Conservation (phyloP, 306 rosid genomes). For the Albizia julibrissin region DNA sequence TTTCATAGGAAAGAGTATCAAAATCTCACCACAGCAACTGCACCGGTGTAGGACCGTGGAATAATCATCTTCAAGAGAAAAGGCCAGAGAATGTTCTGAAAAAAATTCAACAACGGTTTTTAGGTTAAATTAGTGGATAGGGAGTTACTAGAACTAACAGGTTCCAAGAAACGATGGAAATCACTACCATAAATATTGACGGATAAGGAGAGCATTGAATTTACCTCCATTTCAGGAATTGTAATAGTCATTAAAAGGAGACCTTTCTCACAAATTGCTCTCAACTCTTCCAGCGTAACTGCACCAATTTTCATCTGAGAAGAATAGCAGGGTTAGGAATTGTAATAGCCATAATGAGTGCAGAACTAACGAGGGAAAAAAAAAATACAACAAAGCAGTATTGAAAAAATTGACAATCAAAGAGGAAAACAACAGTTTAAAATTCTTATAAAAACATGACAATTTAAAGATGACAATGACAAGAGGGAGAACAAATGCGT, state of each 20-base stretch:
- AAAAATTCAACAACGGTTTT: constrained; percentile 19
- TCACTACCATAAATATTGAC: constrained; percentile 1
- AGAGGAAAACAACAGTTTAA: constrained; percentile 23
- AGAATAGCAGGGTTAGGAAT: constrained; percentile 20
- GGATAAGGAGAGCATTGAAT: constrained; percentile 18
- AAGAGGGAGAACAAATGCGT: constrained; percentile 21
- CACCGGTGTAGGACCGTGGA: constrained; percentile 78
- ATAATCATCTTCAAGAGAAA: constrained; percentile 89
- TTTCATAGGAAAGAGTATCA: not conserved
- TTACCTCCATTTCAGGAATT: constrained; percentile 99
- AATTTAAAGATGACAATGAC: not conserved
- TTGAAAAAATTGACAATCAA: not conserved
- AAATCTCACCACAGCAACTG: constrained; percentile 76
- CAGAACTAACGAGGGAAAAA: not conserved
- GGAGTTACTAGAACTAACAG: constrained; percentile 17
- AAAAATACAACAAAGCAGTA: constrained; percentile 17
- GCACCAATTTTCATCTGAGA: constrained; percentile 78
- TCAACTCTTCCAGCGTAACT: constrained; percentile 62
- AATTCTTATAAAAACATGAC: not conserved
- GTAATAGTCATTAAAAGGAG: constrained; percentile 93
- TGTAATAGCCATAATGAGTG: not conserved
- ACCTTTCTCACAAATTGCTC: constrained; percentile 86
- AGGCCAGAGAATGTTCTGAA: constrained; percentile 97
- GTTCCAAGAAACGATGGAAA: constrained; percentile 27
- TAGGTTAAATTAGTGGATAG: constrained; percentile 3